These are phyloP conservation scores for Passalora sequoiae DNA, from an alignment of 2,329 filamentous ascomycete genomes.

Conservation along the genomic window DNA sequence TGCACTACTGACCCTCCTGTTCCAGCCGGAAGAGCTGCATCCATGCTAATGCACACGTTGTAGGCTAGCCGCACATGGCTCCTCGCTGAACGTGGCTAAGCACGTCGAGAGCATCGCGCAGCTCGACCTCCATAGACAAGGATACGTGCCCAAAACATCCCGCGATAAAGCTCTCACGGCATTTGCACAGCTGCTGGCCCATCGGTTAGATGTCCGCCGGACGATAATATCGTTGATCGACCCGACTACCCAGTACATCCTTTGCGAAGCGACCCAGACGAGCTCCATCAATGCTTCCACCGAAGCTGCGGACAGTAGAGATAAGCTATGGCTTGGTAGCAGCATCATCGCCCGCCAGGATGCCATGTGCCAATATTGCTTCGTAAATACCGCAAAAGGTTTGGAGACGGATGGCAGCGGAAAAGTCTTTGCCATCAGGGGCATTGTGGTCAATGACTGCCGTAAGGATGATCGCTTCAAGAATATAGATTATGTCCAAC, in stretches of 20 bases:
- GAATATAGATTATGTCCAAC: constrained; percentile 25
- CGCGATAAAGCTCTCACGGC: constrained; percentile 39
- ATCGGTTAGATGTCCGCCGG: constrained; percentile 34
- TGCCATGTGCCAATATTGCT: constrained; percentile 34
- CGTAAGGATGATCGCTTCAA: constrained; percentile 33
- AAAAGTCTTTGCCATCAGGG: constrained; percentile 11
- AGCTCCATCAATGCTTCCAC: constrained; percentile 22
- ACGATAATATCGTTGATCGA: constrained; percentile 45
- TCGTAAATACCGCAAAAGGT: constrained; percentile 12
- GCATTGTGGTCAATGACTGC: constrained; percentile 28
- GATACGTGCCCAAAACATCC: constrained; percentile 20
- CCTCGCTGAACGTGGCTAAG: constrained; percentile 23
- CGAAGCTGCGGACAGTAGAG: constrained; percentile 24
- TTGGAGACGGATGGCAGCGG: constrained; percentile 15
- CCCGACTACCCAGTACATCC: constrained; percentile 44
- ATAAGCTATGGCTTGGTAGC: constrained; percentile 33
- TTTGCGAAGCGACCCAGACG: constrained; percentile 46
- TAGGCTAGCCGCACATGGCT: constrained; percentile 26
- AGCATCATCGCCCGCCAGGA: constrained; percentile 33
- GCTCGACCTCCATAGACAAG: constrained; percentile 20
- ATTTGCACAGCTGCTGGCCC: constrained; percentile 41
- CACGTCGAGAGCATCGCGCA: constrained; percentile 25
- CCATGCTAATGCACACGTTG: constrained; percentile 6
- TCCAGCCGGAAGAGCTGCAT: too few species aligned
- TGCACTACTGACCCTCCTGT: too few species aligned